phyloP scores from a whole-genome alignment of 2,329 filamentous ascomycete species.

The Clarireedia monteithiana region DNA sequence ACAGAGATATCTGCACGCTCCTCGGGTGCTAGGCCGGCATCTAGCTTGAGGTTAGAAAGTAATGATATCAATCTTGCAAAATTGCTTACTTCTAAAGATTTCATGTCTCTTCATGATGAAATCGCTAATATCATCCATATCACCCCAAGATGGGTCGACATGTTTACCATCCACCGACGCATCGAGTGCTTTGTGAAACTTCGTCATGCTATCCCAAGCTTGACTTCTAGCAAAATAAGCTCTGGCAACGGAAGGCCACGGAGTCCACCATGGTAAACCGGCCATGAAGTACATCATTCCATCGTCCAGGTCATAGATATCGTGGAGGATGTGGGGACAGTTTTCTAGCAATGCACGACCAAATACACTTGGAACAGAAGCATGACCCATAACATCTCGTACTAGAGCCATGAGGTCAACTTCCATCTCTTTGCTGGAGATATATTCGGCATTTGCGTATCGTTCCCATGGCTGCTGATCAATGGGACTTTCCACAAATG shows the following conservation, averaged over 20 bases:
- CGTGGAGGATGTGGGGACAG: constrained; percentile 43
- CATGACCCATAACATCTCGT: constrained; percentile 47
- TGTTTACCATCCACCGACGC: constrained; percentile 35
- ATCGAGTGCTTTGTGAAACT: constrained; percentile 36
- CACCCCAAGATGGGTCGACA: constrained; percentile 34
- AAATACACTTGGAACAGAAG: constrained; percentile 42
- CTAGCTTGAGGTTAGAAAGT: constrained; percentile 10
- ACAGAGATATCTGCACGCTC: constrained; percentile 38
- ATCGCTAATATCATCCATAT: constrained; percentile 41
- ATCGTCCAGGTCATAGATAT: constrained; percentile 47
- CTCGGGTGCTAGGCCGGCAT: neutral
- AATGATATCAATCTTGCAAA: constrained; percentile 16
- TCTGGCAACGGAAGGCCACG: constrained; percentile 40
- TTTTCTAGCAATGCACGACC: constrained; percentile 43
- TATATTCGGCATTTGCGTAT: constrained; percentile 35
- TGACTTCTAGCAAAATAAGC: constrained; percentile 40
- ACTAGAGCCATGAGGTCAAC: constrained; percentile 44
- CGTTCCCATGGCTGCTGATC: constrained; percentile 58
- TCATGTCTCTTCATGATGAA: constrained; percentile 36
- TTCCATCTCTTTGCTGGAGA: constrained; percentile 41
- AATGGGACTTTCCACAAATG: constrained; percentile 49
- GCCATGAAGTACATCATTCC: constrained; percentile 45
- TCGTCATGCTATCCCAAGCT: constrained; percentile 33
- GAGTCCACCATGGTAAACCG: constrained; percentile 48
- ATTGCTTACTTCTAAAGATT: constrained; percentile 29